Evolutionary conservation across 2,329 filamentous ascomycete species (phyloP).

Genomic region (Fusarium keratoplasticum): DNA sequence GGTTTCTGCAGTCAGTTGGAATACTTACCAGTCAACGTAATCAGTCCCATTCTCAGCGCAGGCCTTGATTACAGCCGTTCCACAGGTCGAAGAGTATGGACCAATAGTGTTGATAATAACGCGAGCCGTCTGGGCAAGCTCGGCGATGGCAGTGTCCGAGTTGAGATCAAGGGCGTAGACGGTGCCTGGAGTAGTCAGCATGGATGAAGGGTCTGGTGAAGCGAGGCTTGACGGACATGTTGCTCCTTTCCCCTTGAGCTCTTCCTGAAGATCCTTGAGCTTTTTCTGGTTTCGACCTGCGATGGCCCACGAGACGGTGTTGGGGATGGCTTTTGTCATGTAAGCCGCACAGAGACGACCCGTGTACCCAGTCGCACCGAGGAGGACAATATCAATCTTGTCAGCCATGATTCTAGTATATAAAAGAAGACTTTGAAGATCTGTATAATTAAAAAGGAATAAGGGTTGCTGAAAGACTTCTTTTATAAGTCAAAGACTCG

Average conservation of each 20-base stretch:
- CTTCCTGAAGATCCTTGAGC: conserved; percentile 71
- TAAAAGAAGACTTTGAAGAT: no score
- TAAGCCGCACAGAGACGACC: conserved; percentile 80
- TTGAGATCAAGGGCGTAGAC: neutral
- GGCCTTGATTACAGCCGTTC: conserved; percentile 25
- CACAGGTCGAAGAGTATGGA: conserved; percentile 26
- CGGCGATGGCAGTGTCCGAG: neutral
- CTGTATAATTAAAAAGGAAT: rapidly evolving
- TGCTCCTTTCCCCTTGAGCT: neutral
- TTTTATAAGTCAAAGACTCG: neutral
- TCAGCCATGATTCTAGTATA: conserved; percentile 1
- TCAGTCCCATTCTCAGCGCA: conserved; percentile 37
- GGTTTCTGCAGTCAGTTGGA: neutral
- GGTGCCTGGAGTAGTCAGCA: neutral
- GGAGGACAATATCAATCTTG: conserved; percentile 55
- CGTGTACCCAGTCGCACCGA: conserved; percentile 79
- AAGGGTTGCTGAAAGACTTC: neutral
- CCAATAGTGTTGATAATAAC: conserved; percentile 29
- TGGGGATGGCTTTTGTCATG: conserved; percentile 75
- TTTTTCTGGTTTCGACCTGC: conserved; percentile 82
- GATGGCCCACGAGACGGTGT: conserved; percentile 83
- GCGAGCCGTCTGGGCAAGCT: neutral
- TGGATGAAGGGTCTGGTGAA: neutral
- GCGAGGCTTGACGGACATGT: conserved; percentile 1
- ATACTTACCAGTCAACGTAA: conserved; percentile 36